Evolutionary conservation across 805 yeast genomes (phyloP), one percentile per base, ranked within the genome.

Genomic region (Jamesozyma hellenica): DNA sequence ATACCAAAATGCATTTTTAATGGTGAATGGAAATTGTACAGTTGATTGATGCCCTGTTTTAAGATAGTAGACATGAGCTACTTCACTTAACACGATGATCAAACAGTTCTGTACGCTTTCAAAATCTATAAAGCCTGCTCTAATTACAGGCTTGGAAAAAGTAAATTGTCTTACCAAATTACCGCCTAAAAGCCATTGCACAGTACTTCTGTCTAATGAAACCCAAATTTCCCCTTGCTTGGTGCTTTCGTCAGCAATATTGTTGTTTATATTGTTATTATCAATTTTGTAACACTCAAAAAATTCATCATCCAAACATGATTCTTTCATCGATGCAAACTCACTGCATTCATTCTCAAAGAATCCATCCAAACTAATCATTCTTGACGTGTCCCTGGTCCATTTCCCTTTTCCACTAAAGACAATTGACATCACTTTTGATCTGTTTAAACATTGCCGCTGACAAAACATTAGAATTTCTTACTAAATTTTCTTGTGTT

Each of bases 21-120:
- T 69, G 6, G 64, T 63, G 46, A 86, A 83, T 0, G 96, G 94
- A 45, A 87, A 74, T 47, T 76, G 77, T 10, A 79, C 71, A 1
- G 72, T 67, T 42, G 74, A 74, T 1, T 73, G 66, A 23, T 73
- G 67, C 2, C 92, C 92, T 42, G 72, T 72, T 4, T 61, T 59
- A 41, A 72, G 36, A 29, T 49, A 72, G 53, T 80, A 84, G 1
- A 84, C 68, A 42, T 79, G 67, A 0, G 82, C 82, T 5, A 74
- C 66, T 40, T 77, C 81, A 31, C 59, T 57, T 36, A 82, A 59
- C 25, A 85, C 70, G 1, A 86, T 77, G 2, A 75, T 82, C 33
- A 85, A 62, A 10, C 75, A 72, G 28, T 43, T 45, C 15, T 39
- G 29, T 1, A 47, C 44, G 11, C 45, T 52, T 31, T 44, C 55